Evolutionary conservation across 306 rosid genomes (phyloP).

Genomic region (Pyrus pyrifolia): DNA sequence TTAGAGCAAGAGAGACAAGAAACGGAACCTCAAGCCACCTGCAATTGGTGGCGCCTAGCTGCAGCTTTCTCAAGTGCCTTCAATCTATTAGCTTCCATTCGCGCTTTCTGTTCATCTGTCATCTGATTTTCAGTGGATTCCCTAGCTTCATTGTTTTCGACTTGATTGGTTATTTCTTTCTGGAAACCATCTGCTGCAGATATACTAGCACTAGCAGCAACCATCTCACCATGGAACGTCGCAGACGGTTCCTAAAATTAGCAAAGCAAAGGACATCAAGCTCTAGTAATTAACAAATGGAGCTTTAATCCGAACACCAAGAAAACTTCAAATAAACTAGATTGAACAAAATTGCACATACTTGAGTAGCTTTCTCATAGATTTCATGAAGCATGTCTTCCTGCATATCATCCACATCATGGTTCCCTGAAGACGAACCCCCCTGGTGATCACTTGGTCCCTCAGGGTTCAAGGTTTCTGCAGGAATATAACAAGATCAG

Average conservation of each 20-base stretch:
- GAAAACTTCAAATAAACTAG: not conserved
- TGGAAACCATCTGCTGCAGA: not conserved
- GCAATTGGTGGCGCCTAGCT: constrained; percentile 37
- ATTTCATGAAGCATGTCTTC: constrained; percentile 56
- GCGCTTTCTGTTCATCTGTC: constrained; percentile 70
- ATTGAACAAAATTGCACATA: constrained; percentile 34
- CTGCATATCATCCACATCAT: constrained; percentile 38
- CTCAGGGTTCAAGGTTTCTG: constrained; percentile 35
- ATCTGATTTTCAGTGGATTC: constrained; percentile 29
- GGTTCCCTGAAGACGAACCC: constrained; percentile 35
- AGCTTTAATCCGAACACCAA: not conserved
- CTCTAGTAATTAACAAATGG: not conserved
- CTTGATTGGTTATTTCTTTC: constrained; percentile 22
- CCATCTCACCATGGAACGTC: constrained; percentile 12
- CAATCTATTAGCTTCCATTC: constrained; percentile 84
- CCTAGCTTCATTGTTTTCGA: constrained; percentile 23
- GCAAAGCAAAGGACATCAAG: constrained; percentile 3
- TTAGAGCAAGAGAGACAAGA: not conserved
- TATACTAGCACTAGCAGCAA: not conserved
- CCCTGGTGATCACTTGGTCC: constrained; percentile 30
- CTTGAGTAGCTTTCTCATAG: constrained; percentile 49
- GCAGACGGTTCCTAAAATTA: constrained; percentile 44
- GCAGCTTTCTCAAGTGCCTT: constrained; percentile 83
- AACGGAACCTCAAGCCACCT: constrained; percentile 21
- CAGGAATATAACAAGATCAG: constrained; percentile 12